Conservation (phyloP, 495 filamentous ascomycete species). For the Penicillium samsonianum region DNA sequence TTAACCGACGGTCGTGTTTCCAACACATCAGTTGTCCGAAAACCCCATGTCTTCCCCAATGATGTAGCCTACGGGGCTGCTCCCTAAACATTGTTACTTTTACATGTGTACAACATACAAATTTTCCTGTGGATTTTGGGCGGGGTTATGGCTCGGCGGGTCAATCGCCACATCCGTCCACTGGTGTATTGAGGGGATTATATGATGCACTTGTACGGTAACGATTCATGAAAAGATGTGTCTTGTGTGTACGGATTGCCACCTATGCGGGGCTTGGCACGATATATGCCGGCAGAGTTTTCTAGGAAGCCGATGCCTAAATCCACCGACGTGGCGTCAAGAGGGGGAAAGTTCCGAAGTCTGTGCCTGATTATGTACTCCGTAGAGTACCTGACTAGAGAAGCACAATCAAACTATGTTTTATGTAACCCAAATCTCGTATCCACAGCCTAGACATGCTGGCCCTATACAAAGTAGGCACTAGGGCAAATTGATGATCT, state of each 20-base stretch:
- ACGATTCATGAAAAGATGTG: neutral
- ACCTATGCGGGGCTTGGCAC: constrained; percentile 1
- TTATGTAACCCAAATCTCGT: constrained; percentile 2
- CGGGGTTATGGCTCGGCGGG: constrained; percentile 10
- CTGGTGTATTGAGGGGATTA: neutral
- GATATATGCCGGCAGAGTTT: constrained; percentile 9
- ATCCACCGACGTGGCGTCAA: constrained; percentile 8
- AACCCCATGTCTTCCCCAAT: neutral
- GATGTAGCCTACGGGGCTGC: neutral
- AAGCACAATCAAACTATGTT: neutral
- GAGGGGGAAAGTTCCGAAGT: neutral
- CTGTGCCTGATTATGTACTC: neutral
- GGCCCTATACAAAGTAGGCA: neutral
- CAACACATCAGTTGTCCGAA: constrained; percentile 5
- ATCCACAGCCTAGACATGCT: constrained; percentile 3
- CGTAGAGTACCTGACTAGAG: constrained; percentile 7
- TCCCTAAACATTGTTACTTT: neutral
- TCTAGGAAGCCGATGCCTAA: neutral
- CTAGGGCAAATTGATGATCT: constrained; percentile 4
- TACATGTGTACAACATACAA: neutral
- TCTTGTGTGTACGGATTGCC: neutral
- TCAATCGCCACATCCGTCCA: neutral
- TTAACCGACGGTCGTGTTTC: constrained; percentile 2
- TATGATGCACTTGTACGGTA: neutral
- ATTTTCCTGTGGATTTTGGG: neutral